Evolutionary conservation across 257 asterid genomes (phyloP).

Genomic region (Capsicum baccatum): DNA sequence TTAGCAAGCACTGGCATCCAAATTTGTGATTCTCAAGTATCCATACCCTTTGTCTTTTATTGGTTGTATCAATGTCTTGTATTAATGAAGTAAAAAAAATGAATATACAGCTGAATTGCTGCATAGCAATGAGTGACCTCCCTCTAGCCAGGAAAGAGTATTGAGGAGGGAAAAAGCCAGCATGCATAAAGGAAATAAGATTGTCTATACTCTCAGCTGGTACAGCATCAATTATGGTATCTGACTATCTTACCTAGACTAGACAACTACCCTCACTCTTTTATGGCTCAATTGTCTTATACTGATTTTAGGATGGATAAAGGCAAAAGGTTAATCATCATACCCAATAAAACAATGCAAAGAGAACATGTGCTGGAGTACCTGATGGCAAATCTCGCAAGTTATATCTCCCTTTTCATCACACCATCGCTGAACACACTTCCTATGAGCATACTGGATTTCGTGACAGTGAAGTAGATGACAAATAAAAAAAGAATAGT

Average conservation of each 20-base stretch:
- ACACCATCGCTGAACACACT: constrained; percentile 62
- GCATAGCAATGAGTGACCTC: background rate
- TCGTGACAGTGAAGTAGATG: background rate
- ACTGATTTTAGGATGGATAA: background rate
- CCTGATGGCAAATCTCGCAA: constrained; percentile 64
- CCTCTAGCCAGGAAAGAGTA: constrained; percentile 16
- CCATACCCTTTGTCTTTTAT: background rate
- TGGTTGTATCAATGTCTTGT: background rate
- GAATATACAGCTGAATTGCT: background rate
- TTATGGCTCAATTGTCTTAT: background rate
- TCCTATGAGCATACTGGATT: constrained; percentile 55
- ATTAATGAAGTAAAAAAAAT: constrained; percentile 1
- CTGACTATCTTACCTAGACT: background rate
- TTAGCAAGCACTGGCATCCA: constrained; percentile 18
- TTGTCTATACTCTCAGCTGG: background rate
- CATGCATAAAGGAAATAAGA: background rate
- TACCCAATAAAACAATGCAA: background rate
- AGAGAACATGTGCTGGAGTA: constrained; percentile 7
- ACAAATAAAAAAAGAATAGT: background rate
- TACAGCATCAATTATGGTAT: constrained; percentile 9
- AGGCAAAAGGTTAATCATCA: constrained; percentile 21
- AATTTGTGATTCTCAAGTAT: background rate
- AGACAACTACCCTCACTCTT: constrained; percentile 11
- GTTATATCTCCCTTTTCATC: constrained; percentile 59
- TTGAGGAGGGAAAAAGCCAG: background rate